Base-by-base conservation (phyloP, 139 green algal species). In the Axilococcus clingmanii region DNA sequence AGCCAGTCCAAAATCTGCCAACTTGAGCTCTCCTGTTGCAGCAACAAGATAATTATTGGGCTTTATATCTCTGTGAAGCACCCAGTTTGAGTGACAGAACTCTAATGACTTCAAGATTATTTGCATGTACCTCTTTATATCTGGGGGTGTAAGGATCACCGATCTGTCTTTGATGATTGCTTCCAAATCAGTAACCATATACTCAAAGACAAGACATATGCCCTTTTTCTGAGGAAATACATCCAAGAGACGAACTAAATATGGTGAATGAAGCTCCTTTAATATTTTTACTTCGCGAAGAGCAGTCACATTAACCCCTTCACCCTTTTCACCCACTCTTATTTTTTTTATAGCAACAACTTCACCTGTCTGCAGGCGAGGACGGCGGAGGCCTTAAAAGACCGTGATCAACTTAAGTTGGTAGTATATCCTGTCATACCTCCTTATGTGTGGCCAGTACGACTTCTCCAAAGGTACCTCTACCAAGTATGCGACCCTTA, bases 331-430 rank as follows among this genome's bases (percentile, higher is more conserved):
- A 4, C 63, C 76, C 4, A 89, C 58, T 5, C 74, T 59, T 33
- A 95, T 86, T 42, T 87, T 89, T 59, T 95, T 95, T 23, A 95
- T 84, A 8, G 86, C 86, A 12, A 95, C 85, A 42, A 84, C 63
- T 37, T 88, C 41, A 2, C 79, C 81, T 4, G 85, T 94, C 82
- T 94, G n/a, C n/a, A n/a, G n/a, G n/a, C n/a, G n/a, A n/a, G n/a
- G n/a, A n/a, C n/a, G n/a, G n/a, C n/a, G n/a, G 72, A 28, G 5
- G 15, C 36, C 29, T 17, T 20, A 34, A 43, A 15, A 19, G 12
- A 5, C 9, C 19, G 2, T 46, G 25, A 35, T 31, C 7, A 34
- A 14, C 14, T 54, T 3, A 46, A 92, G 80, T 79, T 86, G n/a
- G n/a, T n/a, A n/a, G n/a, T n/a, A n/a, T n/a, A n/a, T n/a, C n/a